Evolutionary conservation across 139 green algal genomes (phyloP).

Genomic region (Coelastrella sp.): DNA sequence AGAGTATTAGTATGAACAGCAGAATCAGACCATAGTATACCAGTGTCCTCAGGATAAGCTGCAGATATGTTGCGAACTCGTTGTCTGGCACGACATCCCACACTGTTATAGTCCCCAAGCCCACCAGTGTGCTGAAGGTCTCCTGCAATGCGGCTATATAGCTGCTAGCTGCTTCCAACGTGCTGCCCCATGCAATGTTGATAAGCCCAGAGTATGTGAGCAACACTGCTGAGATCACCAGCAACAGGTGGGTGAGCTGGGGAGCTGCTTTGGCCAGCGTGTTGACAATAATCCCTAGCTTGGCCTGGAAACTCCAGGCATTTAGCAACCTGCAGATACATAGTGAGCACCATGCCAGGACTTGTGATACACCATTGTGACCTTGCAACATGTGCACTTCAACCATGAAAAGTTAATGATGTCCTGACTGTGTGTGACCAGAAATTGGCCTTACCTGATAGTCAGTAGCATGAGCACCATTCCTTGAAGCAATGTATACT

Average conservation of each 20-base stretch:
- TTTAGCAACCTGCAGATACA: conserved; percentile 45
- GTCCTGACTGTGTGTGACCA: background rate
- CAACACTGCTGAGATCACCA: conserved; percentile 18
- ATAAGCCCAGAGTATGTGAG: background rate
- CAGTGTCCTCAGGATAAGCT: background rate
- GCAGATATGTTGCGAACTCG: background rate
- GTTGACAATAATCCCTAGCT: conserved; percentile 53
- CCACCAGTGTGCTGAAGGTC: background rate
- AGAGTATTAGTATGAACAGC: background rate
- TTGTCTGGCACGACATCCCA: no score
- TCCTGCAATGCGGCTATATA: background rate
- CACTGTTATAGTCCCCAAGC: background rate
- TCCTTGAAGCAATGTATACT: conserved; percentile 55
- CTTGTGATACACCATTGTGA: no score
- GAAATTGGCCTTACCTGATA: conserved; percentile 41
- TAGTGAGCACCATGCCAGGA: no score
- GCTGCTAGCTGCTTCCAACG: background rate
- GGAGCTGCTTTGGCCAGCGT: conserved; percentile 36
- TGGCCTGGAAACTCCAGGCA: conserved; percentile 51
- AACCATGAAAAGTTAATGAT: background rate
- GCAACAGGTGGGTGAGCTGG: conserved; percentile 48
- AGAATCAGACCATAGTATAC: background rate
- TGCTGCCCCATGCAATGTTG: background rate
- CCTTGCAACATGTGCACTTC: no score
- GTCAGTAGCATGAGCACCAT: conserved; percentile 51